Base-by-base conservation (phyloP, 768 basidiomycete species). In the Serendipita sp. region DNA sequence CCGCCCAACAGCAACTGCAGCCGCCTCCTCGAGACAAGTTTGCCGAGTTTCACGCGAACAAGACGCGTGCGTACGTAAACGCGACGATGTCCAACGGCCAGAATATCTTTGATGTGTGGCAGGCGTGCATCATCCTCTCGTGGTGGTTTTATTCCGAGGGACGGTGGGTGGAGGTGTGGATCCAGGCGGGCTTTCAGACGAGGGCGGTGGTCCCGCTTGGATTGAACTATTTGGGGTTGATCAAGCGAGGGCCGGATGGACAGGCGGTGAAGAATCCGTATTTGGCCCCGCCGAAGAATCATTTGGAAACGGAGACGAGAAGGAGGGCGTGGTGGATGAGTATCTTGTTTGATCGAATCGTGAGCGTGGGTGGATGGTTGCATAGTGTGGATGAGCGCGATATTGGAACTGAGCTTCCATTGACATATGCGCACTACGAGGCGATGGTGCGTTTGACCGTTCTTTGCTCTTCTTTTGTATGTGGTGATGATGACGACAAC, bases 121-220 rank as follows among this genome's bases (percentile, higher is more conserved):
- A 91, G 70, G 90, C 90, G 3, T 90, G 89, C 68, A 85, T 86
- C 65, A 74, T 92, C 24, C 79, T 92, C n/a, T 88, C 87, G 1
- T 92, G 90, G 90, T 91, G 89, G 72, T 90, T 91, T 67, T 92
- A 90, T 69, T 85, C 89, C 63, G 90, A 91, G 72, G 89, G 90
- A 2, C 79, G 88, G 62, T 81, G 90, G 90, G 89, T 91, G 7
- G 90, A 92, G 72, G 85, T 91, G 2, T 91, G 90, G 90, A 86
- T 90, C 42, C 90, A 90, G 72, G n/a, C 26, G 7, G 26, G 45
- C 13, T 90, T 90, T 68, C 86, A 90, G 70, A 88, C 84, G 16
- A 79, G 89, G 31, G 86, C 88, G 20, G 86, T 88, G 26, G 78
- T 91, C n/a, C 90, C 89, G 3, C 76, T 92, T 31, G 83, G 89